These are phyloP conservation scores for Lasiosphaeria hispida DNA, from an alignment of 495 filamentous ascomycete genomes.

Conservation along the genomic window DNA sequence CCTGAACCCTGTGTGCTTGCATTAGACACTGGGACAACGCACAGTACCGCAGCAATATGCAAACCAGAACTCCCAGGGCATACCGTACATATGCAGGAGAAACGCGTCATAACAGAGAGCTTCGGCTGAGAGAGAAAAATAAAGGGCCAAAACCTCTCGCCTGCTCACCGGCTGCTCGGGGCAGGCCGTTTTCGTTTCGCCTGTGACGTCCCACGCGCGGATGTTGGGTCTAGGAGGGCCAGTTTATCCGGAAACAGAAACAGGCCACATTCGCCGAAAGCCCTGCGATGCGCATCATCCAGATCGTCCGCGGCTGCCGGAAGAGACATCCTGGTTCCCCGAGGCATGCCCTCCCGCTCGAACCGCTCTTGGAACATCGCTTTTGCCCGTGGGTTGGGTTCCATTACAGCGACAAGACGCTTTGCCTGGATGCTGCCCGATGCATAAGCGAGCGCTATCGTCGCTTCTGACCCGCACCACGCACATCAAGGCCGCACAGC, in stretches of 20 bases:
- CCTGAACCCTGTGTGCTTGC: constrained; percentile 21
- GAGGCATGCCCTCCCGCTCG: constrained; percentile 23
- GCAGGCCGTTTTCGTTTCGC: constrained; percentile 10
- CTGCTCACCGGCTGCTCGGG: constrained; percentile 8
- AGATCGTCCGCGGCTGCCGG: constrained; percentile 24
- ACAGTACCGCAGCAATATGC: constrained; percentile 10
- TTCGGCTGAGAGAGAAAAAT: constrained; percentile 1
- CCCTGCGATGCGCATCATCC: constrained; percentile 24
- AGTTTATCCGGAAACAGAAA: constrained; percentile 23
- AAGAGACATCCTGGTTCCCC: constrained; percentile 21
- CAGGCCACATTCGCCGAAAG: constrained; percentile 15
- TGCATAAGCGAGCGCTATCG: constrained; percentile 15
- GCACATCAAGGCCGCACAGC: constrained; percentile 7
- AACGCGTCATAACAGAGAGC: constrained; percentile 4
- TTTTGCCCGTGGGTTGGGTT: constrained; percentile 20
- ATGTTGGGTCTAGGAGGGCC: constrained; percentile 6
- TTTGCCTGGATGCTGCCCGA: constrained; percentile 20
- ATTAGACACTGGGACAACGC: constrained; percentile 14
- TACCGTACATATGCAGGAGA: constrained; percentile 16
- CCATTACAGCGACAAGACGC: constrained; percentile 16
- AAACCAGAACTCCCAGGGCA: constrained; percentile 7
- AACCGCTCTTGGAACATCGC: constrained; percentile 20
- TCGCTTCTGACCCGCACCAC: constrained; percentile 13
- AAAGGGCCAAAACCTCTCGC: constrained; percentile 9
- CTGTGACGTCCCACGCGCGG: constrained; percentile 15